These are phyloP conservation scores for Fusarium coffeatum DNA, from an alignment of 2,329 filamentous ascomycete genomes.

Conservation along the genomic window DNA sequence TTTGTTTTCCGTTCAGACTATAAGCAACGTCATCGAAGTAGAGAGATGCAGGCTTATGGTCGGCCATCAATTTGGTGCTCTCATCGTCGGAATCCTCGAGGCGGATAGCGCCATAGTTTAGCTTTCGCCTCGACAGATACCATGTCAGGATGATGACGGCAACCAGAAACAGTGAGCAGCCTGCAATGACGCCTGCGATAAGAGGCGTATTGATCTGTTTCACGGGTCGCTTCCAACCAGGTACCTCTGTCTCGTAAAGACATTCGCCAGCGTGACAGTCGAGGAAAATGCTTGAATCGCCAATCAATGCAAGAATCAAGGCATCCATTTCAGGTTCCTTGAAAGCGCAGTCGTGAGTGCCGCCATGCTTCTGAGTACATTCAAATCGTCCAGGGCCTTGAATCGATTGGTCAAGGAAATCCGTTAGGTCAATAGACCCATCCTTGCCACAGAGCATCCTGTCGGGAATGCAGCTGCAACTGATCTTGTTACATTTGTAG, in stretches of 20 bases:
- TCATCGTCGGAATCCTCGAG: constrained; percentile 94
- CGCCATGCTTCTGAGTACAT: constrained; percentile 74
- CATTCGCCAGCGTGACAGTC: constrained; percentile 90
- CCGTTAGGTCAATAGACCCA: constrained; percentile 90
- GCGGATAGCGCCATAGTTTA: constrained; percentile 77
- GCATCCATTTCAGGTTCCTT: constrained; percentile 93
- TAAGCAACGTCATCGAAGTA: constrained; percentile 92
- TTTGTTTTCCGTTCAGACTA: constrained; percentile 85
- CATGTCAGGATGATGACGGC: constrained; percentile 84
- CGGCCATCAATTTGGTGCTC: constrained; percentile 83
- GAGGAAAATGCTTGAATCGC: constrained; percentile 88
- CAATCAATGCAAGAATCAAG: constrained; percentile 88
- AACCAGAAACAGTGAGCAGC: constrained; percentile 87
- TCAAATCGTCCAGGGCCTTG: constrained; percentile 88
- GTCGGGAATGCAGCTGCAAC: constrained; percentile 88
- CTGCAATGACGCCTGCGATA: constrained; percentile 93
- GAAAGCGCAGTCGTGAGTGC: constrained; percentile 78
- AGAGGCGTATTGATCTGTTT: constrained; percentile 97
- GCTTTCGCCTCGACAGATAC: constrained; percentile 84
- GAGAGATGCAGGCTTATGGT: constrained; percentile 90
- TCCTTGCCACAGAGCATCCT: constrained; percentile 94
- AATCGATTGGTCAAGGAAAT: constrained; percentile 86
- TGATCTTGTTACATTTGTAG: constrained; percentile 86
- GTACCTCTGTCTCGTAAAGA: constrained; percentile 90
- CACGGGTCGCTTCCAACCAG: constrained; percentile 87